phyloP scores from a whole-genome alignment of 352 stramenopile genomes.

The Phytophthora boehmeriae region DNA sequence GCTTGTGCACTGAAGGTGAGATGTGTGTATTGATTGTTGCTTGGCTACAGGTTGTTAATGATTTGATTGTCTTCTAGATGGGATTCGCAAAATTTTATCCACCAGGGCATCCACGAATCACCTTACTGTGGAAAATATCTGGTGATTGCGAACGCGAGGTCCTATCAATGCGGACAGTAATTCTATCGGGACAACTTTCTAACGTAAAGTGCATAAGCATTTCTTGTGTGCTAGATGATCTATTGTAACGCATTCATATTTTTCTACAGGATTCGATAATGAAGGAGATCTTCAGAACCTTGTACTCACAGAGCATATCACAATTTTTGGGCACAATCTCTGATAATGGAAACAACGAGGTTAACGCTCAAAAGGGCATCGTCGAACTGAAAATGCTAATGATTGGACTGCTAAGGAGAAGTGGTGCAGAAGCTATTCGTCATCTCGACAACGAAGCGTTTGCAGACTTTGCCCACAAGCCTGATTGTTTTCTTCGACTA shows the following conservation, averaged over 20 bases:
- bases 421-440: constrained; percentile 23
- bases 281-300: constrained; percentile 27
- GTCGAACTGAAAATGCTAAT: constrained; percentile 27
- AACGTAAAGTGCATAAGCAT: constrained; percentile 13
- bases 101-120: constrained; percentile 7
- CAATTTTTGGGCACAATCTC: background rate
- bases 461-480: constrained; percentile 13
- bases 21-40: background rate
- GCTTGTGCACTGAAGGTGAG: constrained; percentile 53
- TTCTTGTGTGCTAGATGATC: background rate
- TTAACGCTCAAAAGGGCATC: constrained; percentile 1
- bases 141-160: constrained; percentile 12
- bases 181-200: constrained; percentile 30
- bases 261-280: constrained; percentile 33
- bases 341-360: constrained; percentile 8
- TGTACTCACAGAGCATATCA: constrained; percentile 15
- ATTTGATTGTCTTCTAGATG: constrained; percentile 34
- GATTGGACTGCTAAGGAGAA: constrained; percentile 28
- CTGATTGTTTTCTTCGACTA: constrained; percentile 40
- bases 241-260: no score
- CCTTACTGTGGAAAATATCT: constrained; percentile 28
- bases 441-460: constrained; percentile 28
- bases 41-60: background rate
- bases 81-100: constrained; percentile 62
- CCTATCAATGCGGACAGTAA: constrained; percentile 30